Percentiles rank a stretch among this genome's conserved stretches.
Evolutionary conservation across 192 early-diverging fungal species (phyloP).

Genomic region (Backusella mclennaniae): DNA sequence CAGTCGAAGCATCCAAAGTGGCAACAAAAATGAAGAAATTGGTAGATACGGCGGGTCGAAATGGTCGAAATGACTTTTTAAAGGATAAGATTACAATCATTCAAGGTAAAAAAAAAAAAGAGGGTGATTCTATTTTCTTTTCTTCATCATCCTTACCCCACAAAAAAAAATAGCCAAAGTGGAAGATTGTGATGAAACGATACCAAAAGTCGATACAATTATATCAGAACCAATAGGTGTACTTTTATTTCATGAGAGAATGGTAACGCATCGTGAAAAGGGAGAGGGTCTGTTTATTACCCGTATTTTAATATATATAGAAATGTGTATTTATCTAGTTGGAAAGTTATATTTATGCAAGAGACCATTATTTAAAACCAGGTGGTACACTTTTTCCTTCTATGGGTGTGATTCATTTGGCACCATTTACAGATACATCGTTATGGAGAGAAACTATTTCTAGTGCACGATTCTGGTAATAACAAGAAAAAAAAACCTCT

Average conservation of each 20-base stretch:
- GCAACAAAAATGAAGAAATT: conserved; percentile 85
- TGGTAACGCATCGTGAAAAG: conserved; percentile 52
- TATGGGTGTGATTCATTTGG: conserved; percentile 84
- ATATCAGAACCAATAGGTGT: conserved; percentile 98
- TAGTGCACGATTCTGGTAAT: conserved; percentile 75
- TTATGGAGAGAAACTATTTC: conserved; percentile 94
- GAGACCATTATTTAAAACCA: conserved; percentile 90
- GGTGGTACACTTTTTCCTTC: conserved; percentile 91
- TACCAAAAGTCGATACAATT: conserved; percentile 90
- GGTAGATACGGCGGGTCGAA: conserved; percentile 59
- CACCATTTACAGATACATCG: conserved; percentile 72
- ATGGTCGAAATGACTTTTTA: conserved; percentile 65
- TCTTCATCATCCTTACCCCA: background rate
- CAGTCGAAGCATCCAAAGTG: conserved; percentile 94
- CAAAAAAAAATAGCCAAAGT: conserved; percentile 69
- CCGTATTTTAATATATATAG: background rate
- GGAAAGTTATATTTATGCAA: conserved; percentile 80
- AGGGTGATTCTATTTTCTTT: background rate
- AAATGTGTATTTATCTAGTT: conserved; percentile 43
- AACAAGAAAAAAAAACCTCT: no score
- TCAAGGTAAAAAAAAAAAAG: conserved; percentile 44
- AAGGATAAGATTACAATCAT: conserved; percentile 83
- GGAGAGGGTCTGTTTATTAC: background rate
- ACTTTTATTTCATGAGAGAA: conserved; percentile 94
- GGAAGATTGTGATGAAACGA: conserved; percentile 69